Base-by-base conservation (phyloP, 306 rosid species). In the Cicer bijugum region DNA sequence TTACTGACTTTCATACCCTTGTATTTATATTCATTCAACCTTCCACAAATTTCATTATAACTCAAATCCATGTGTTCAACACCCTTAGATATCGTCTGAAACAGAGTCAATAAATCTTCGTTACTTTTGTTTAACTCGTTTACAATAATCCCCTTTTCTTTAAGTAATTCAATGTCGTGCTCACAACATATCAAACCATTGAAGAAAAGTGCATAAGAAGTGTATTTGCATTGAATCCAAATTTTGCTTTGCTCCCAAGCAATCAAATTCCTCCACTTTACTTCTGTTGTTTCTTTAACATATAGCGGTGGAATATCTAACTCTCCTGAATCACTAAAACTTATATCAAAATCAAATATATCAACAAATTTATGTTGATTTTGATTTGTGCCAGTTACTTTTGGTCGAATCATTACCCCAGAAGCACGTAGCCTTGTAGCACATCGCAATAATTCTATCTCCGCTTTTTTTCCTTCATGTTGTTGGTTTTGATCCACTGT, bases 401-500 rank as follows among this genome's bases (percentile, higher is more conserved):
- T 68, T 0, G 74, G 8, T 48, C 60, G 74, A n/a, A 68, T 68
- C 4, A 1, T 5, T 7, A 68, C 9, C 11, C 87, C 85, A 8
- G 72, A 39, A 0, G 84, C 85, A 9, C 5, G 28, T 15, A 84
- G 85, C 28, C 53, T 79, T 0, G 73, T 23, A 9, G 84, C 87
- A 7, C 75, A 73, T 0, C 20, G 0, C 6, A 52, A 4, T 44
- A 84, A 67, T 11, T 75, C 75, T 55, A 28, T 38, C 15, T 17
- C 69, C 0, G n/a, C 70, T 1, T 7, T 28, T 17, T 58, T 61
- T 0, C 46, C 50, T 2, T 63, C 47, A 1, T 64, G 35, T 0
- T 47, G 20, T 1, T 20, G 12, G 0, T 55, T 43, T 28, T 70
- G 64, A 12, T 52, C 67, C 0, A 75, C 64, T 0, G 65, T 51